A percentile compares a stretch with the other conserved stretches of the same genome.
Evolutionary conservation across 257 asterid genomes (phyloP).

Genomic region (Nicotiana tabacum): DNA sequence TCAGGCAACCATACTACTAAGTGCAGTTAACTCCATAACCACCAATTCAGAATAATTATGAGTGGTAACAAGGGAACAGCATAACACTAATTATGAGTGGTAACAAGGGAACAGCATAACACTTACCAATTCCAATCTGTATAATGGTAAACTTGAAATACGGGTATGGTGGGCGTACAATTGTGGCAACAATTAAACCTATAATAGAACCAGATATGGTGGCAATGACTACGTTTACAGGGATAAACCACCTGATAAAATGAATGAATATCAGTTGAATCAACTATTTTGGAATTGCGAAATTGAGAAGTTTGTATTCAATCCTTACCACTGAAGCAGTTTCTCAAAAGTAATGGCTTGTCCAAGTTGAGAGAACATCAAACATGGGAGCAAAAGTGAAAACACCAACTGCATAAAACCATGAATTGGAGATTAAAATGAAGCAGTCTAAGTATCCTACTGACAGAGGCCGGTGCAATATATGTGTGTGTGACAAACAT

Average conservation of each 20-base stretch:
- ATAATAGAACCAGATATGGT: slow-evolving; percentile 83
- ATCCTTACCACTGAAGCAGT: slow-evolving; percentile 67
- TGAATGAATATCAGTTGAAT: slow-evolving; percentile 5
- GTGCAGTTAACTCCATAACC: too few relatives aligned
- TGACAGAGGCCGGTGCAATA: too few relatives aligned
- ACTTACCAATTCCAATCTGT: slow-evolving; percentile 88
- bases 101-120: not conserved
- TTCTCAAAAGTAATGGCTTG: slow-evolving; percentile 70
- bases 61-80: too few relatives aligned
- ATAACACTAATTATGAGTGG: too few relatives aligned
- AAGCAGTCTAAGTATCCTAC: too few relatives aligned
- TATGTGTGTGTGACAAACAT: too few relatives aligned
- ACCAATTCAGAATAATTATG: too few relatives aligned
- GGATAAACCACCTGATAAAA: slow-evolving; percentile 93
- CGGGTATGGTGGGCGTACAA: slow-evolving; percentile 81
- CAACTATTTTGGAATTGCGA: too few relatives aligned
- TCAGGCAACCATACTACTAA: too few relatives aligned
- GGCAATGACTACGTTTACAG: slow-evolving; percentile 74
- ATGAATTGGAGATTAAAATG: too few relatives aligned
- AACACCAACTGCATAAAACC: slow-evolving; percentile 64
- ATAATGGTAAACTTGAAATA: slow-evolving; percentile 81
- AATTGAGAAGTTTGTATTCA: not conserved
- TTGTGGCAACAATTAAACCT: slow-evolving; percentile 67
- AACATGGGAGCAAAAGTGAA: slow-evolving; percentile 86
- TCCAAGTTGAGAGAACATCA: slow-evolving; percentile 91